Evolutionary conservation across 306 rosid species (phyloP).

Genomic region (Malus orientalis): DNA sequence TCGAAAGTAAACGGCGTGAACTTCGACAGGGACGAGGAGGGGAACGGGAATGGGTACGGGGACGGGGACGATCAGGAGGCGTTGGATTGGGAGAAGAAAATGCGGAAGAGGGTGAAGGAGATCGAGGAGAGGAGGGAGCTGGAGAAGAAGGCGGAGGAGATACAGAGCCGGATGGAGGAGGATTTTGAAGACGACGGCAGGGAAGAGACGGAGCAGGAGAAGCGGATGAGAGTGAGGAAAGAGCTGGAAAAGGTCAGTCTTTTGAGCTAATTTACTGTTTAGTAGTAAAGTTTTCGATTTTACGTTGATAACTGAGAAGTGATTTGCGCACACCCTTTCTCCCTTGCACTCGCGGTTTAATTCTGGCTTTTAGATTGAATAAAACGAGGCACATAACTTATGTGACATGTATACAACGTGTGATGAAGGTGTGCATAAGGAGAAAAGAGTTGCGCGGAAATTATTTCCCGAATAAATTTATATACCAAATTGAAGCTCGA

Average conservation of each 20-base stretch:
- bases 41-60: conserved; percentile 25
- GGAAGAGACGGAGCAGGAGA: conserved; percentile 73
- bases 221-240: conserved; percentile 78
- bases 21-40: conserved; percentile 67
- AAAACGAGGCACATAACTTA: no score
- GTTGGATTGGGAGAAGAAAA: conserved; percentile 65
- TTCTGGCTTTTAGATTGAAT: no score
- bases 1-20: conserved; percentile 69
- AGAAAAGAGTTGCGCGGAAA: no score
- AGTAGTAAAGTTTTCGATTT: background rate
- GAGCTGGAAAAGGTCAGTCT: conserved; percentile 81
- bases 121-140: conserved; percentile 82
- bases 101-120: conserved; percentile 70
- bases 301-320: no score
- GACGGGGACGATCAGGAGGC: conserved; percentile 42
- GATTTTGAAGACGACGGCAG: conserved; percentile 30
- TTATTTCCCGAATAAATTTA: background rate
- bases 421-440: no score
- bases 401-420: no score
- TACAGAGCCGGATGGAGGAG: conserved; percentile 47
- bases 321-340: background rate
- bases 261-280: background rate
- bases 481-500: background rate
- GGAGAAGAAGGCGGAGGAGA: conserved; percentile 83
- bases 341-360: no score